Evolutionary conservation across 225 moss, liverwort and hornwort species (phyloP), one percentile per base, ranked within the genome.

Genomic region (Polytrichum commune): DNA sequence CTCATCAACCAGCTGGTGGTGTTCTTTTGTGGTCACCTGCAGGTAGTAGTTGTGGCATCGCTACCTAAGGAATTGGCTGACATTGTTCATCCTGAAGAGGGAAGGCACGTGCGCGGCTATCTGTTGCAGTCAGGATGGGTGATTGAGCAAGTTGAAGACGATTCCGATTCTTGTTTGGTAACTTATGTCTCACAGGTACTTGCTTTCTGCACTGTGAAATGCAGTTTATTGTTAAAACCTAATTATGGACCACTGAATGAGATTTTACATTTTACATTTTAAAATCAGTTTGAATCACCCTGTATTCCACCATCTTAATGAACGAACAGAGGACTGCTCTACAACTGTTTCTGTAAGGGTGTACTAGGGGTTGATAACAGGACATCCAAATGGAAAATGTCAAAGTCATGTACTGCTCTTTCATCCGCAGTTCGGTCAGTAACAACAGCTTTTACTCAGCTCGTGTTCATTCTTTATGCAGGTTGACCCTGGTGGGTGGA

Each of bases 41-140:
- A 86, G 87, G 87, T 87, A 58, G 79, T 87, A 32, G 87, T 84
- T 5, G 81, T 84, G 56, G 84, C 87, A 20, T 87, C 87, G 9
- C 62, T 87, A 7, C 87, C 87, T 19, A 76, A 80, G 65, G 84
- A 84, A 58, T 77, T 87, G 53, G 87, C 87, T 1, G 76, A 80
- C 55, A 78, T 83, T 46, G 78, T 87, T 19, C 81, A 87, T 72
- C 87, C 84, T 63, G 87, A 87, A 74, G 84, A 81, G 25, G 81
- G 84, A 54, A 81, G 80, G 67, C 76, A 83, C 54, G 76, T 87
- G 53, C 83, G 87, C 32, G 87, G 87, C 35, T 80, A 83, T 62
- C 65, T 87, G 19, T 46, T 87, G 64, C 87, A 87, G 55, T 87
- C 87, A 53, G 87, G 87, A 73, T 87, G 87, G 87, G 87, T 87